Evolutionary conservation across 2,329 filamentous ascomycete genomes (phyloP).

Genomic region (Beauveria sp.): DNA sequence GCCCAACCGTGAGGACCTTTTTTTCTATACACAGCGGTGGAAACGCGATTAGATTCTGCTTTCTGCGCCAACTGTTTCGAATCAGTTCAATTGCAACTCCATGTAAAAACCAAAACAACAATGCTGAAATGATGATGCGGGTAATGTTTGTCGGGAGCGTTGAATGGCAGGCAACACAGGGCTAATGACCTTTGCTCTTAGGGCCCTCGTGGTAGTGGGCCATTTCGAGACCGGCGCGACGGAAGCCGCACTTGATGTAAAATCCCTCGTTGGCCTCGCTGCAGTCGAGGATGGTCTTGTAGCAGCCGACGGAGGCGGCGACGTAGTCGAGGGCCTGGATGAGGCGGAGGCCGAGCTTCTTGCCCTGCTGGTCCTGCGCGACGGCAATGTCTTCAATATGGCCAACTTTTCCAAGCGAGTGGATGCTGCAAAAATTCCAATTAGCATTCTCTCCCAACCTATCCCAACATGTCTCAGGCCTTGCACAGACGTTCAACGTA

Average conservation of each 20-base stretch:
- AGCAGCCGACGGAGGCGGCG: conserved; percentile 83
- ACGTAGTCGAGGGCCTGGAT: conserved; percentile 94
- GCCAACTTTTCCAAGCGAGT: conserved; percentile 73
- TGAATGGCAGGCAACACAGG: not conserved
- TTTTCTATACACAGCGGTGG: not conserved
- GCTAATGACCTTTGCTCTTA: conserved; percentile 34
- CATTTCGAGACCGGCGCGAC: conserved; percentile 90
- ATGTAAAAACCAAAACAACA: not conserved
- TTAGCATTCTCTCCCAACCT: conserved; percentile 10
- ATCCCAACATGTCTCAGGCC: not conserved
- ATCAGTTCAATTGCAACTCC: conserved; percentile 1
- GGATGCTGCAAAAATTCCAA: conserved; percentile 48
- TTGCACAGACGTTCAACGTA: conserved; percentile 34
- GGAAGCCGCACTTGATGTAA: conserved; percentile 96
- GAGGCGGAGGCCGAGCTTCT: conserved; percentile 86
- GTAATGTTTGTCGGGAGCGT: not conserved
- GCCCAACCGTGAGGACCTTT: not conserved
- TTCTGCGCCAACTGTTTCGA: not conserved
- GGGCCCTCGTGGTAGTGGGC: conserved; percentile 76
- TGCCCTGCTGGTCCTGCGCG: conserved; percentile 89
- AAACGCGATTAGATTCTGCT: conserved; percentile 1
- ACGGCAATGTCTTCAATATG: conserved; percentile 99
- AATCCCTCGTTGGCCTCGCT: conserved; percentile 95
- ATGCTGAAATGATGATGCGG: not conserved
- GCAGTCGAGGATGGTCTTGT: conserved; percentile 96